A percentile compares a stretch with the other conserved stretches of the same genome.
phyloP scores from a whole-genome alignment of 306 rosid genomes.

The Clitoria ternatea region DNA sequence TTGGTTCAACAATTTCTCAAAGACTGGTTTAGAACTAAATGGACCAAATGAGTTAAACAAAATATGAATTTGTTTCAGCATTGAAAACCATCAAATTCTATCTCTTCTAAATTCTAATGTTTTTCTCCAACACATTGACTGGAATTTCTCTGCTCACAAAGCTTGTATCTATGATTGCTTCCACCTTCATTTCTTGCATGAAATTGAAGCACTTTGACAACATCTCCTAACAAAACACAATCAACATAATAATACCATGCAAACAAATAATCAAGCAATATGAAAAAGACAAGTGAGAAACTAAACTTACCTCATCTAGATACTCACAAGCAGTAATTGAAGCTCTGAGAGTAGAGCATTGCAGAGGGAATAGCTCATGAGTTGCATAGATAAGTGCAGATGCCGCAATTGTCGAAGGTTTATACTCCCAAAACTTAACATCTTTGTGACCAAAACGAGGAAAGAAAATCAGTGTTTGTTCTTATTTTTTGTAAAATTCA shows the following conservation, averaged over 20 bases:
- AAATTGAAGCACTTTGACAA: constrained; percentile 40
- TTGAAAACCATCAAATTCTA: constrained; percentile 27
- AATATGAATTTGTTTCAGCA: constrained; percentile 17
- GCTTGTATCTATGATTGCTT: constrained; percentile 25
- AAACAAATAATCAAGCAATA: background rate
- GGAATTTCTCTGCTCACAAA: constrained; percentile 39
- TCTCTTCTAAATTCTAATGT: constrained; percentile 35
- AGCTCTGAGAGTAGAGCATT: constrained; percentile 37
- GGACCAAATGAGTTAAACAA: constrained; percentile 4
- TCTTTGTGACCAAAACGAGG: constrained; percentile 42
- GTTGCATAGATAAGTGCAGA: constrained; percentile 51
- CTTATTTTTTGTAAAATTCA: background rate
- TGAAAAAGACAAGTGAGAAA: too few relatives aligned
- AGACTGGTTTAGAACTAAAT: background rate
- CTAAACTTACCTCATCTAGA: constrained; percentile 46
- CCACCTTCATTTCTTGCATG: constrained; percentile 39
- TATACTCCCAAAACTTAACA: constrained; percentile 41
- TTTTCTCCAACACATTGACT: constrained; percentile 44
- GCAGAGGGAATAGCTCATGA: constrained; percentile 37
- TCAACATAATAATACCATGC: background rate
- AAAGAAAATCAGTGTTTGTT: background rate
- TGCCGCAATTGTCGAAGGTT: constrained; percentile 73
- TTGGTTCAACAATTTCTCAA: background rate
- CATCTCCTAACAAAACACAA: constrained; percentile 44
- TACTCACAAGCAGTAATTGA: constrained; percentile 43